A percentile compares a stretch with the other conserved stretches of the same genome.
Conservation (phyloP, 78 protist species). For the Dictyostelium purpureum region DNA sequence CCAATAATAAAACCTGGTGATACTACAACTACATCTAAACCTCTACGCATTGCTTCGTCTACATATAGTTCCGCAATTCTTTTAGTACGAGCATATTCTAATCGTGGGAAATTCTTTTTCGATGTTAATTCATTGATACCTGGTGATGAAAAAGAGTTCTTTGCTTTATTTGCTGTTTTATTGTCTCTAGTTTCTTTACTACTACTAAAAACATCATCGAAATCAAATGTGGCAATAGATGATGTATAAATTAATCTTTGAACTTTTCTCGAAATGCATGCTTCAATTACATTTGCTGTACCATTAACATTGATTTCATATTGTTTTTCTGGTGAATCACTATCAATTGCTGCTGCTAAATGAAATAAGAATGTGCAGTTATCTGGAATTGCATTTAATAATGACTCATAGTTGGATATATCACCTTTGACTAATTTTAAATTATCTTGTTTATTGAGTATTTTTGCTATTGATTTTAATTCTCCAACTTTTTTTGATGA, state of each 20-base stretch:
- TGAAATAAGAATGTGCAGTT: background rate
- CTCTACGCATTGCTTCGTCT: background rate
- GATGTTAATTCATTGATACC: background rate
- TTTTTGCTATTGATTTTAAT: background rate
- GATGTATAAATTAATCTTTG: background rate
- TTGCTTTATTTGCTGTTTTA: no score
- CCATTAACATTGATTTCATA: slow-evolving; percentile 4
- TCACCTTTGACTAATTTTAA: background rate
- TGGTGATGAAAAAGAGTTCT: no score
- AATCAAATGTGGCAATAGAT: background rate
- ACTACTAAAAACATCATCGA: no score
- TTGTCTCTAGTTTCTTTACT: no score
- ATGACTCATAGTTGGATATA: background rate
- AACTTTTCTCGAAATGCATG: background rate
- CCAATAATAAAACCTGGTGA: slow-evolving; percentile 6
- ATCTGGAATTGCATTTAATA: background rate
- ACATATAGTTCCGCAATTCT: background rate
- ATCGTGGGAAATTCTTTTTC: background rate
- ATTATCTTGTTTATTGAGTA: background rate
- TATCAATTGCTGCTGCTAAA: background rate
- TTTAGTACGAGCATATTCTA: background rate
- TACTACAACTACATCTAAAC: background rate
- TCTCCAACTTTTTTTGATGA: background rate
- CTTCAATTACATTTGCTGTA: background rate
- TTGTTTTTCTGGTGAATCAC: background rate